These are phyloP conservation scores for Xerophyta viscosa DNA, from an alignment of 106 monocot genomes.

Conservation along the genomic window DNA sequence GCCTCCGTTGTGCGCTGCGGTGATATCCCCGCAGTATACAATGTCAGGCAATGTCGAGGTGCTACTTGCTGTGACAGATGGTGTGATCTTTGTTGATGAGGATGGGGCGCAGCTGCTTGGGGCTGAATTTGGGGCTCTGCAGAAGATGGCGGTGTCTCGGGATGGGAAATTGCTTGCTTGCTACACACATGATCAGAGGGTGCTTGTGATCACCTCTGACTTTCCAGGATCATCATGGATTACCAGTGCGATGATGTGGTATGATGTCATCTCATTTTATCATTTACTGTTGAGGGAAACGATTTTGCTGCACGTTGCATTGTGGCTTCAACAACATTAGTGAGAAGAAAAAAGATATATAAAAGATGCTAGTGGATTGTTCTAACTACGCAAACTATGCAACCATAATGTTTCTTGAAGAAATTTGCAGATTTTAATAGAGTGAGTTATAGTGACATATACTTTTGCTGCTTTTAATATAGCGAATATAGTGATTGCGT, in stretches of 20 bases:
- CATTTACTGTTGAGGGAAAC: neutral
- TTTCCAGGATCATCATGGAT: constrained; percentile 81
- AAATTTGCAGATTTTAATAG: too few species aligned
- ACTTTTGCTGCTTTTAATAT: too few species aligned
- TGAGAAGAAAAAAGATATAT: too few species aligned
- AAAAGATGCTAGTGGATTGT: too few species aligned
- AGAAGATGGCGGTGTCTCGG: constrained; percentile 78
- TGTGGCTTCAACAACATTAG: too few species aligned
- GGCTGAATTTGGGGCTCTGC: constrained; percentile 55
- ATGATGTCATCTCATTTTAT: neutral
- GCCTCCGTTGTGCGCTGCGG: constrained; percentile 62
- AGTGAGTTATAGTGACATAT: too few species aligned
- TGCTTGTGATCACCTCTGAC: constrained; percentile 75
- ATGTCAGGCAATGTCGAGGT: constrained; percentile 97
- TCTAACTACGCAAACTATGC: too few species aligned
- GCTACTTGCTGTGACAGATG: constrained; percentile 53
- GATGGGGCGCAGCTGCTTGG: constrained; percentile 68
- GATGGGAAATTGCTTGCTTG: constrained; percentile 81
- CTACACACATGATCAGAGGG: constrained; percentile 73
- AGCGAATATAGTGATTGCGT: too few species aligned
- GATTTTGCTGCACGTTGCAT: neutral
- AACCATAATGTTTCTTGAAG: too few species aligned
- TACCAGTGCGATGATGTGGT: constrained; percentile 10
- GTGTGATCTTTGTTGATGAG: constrained; percentile 76
- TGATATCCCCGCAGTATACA: constrained; percentile 83